Conservation (phyloP, 2,329 filamentous ascomycete species). For the Alternaria novae-zelandiae region DNA sequence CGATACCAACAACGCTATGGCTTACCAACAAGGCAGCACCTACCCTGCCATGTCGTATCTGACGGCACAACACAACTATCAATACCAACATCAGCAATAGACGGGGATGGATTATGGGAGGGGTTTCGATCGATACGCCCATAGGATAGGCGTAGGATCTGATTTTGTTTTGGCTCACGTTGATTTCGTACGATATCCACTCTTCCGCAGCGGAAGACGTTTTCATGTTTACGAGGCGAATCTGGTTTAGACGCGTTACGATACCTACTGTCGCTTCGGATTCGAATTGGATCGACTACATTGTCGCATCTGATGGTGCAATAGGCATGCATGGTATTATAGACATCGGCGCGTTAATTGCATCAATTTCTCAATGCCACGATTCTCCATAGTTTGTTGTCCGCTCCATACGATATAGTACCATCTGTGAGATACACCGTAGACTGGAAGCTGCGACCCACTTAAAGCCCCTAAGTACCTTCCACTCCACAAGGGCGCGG, state of each 20-base stretch:
- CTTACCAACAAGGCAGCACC: conserved; percentile 34
- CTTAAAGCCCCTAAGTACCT: not conserved
- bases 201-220: conserved; percentile 3
- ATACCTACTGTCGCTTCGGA: not conserved
- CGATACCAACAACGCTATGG: conserved; percentile 35
- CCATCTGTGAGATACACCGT: not conserved
- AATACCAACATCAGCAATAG: conserved; percentile 34
- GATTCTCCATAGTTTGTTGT: not conserved
- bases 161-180: not conserved
- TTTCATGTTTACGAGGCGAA: conserved; percentile 2
- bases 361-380: not conserved
- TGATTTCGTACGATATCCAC: conserved; percentile 14
- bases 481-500: not conserved
- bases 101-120: not conserved
- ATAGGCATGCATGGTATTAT: not conserved
- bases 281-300: not conserved
- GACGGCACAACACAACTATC: conserved; percentile 40
- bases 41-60: conserved; percentile 46
- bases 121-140: not conserved
- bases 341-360: not conserved
- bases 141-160: not conserved
- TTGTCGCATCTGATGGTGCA: conserved; percentile 3
- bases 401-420: not conserved
- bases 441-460: not conserved
- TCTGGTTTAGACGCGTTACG: not conserved